Conservation (phyloP, 306 rosid species). For the Quillaja saponaria region DNA sequence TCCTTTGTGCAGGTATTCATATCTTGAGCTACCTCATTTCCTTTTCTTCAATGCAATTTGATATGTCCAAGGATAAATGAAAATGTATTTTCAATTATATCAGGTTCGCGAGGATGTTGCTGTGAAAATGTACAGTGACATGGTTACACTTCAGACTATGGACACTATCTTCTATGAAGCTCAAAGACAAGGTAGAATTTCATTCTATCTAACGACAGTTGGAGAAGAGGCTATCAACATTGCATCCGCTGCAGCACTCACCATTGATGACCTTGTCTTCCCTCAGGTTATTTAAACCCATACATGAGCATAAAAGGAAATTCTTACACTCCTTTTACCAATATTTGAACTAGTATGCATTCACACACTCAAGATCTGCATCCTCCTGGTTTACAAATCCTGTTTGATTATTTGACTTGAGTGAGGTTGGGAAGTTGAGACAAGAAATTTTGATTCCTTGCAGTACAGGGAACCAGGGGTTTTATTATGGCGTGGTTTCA, state of each 20-base stretch:
- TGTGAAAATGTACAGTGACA: conserved; percentile 66
- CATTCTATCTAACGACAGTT: conserved; percentile 67
- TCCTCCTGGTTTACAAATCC: not conserved
- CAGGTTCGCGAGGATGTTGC: conserved; percentile 66
- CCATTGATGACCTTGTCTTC: conserved; percentile 64
- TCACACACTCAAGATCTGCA: conserved; percentile 3
- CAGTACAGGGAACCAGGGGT: conserved; percentile 92
- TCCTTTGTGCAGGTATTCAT: conserved; percentile 52
- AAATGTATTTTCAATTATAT: conserved; percentile 18
- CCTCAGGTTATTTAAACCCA: conserved; percentile 66
- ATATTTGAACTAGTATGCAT: conserved; percentile 7
- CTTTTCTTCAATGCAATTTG: not conserved
- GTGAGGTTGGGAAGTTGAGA: conserved; percentile 14
- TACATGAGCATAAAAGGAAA: not conserved
- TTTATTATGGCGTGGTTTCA: conserved; percentile 90
- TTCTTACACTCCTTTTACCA: conserved; percentile 15
- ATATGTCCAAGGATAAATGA: not conserved
- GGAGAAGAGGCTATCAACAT: conserved; percentile 91
- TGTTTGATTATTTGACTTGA: conserved; percentile 12
- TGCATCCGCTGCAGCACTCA: conserved; percentile 88
- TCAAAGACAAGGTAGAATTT: conserved; percentile 93
- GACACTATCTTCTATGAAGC: conserved; percentile 86
- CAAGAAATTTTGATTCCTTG: conserved; percentile 29
- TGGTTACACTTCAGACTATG: conserved; percentile 88
- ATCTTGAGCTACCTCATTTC: not conserved